Conservation (phyloP, 2,329 filamentous ascomycete species). For the Curvularia spicifera region DNA sequence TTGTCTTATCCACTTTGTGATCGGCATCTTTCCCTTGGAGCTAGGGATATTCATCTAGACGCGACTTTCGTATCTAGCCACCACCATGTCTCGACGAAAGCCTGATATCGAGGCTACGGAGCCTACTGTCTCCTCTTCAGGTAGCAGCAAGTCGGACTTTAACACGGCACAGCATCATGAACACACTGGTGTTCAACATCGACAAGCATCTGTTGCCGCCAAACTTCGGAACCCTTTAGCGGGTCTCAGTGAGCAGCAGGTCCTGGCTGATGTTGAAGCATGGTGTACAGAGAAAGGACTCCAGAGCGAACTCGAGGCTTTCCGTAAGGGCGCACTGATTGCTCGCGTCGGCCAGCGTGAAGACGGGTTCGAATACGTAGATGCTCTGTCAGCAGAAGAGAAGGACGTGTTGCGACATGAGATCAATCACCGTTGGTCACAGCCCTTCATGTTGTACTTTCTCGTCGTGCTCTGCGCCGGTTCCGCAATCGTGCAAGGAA, state of each 20-base stretch:
- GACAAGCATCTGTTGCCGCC: slow-evolving; percentile 34
- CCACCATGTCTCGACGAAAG: slow-evolving; percentile 31
- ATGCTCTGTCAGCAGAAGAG: slow-evolving; percentile 62
- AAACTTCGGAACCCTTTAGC: slow-evolving; percentile 62
- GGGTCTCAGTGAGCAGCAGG: slow-evolving; percentile 58
- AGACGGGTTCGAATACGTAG: slow-evolving; percentile 56
- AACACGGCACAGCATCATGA: slow-evolving; percentile 30
- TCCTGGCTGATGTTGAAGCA: slow-evolving; percentile 61
- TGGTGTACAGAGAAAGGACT: slow-evolving; percentile 61
- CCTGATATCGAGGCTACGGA: slow-evolving; percentile 40
- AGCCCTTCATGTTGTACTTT: slow-evolving; percentile 69
- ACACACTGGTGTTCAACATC: slow-evolving; percentile 22
- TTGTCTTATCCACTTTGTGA: slow-evolving; percentile 13
- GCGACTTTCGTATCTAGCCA: neutral
- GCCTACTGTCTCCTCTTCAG: slow-evolving; percentile 27
- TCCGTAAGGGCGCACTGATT: slow-evolving; percentile 60
- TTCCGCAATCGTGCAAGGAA: slow-evolving; percentile 71
- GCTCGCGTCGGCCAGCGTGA: slow-evolving; percentile 56
- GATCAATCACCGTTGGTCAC: slow-evolving; percentile 70
- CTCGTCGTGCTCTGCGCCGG: slow-evolving; percentile 71
- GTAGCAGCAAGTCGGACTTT: slow-evolving; percentile 35
- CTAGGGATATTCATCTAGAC: slow-evolving; percentile 3
- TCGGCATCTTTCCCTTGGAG: slow-evolving; percentile 1
- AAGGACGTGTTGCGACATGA: slow-evolving; percentile 65
- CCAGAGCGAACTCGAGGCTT: slow-evolving; percentile 55